A percentile compares a stretch with the other conserved stretches of the same genome.
These are phyloP conservation scores for Lablab purpureus DNA, from an alignment of 306 rosid genomes.

Conservation along the genomic window DNA sequence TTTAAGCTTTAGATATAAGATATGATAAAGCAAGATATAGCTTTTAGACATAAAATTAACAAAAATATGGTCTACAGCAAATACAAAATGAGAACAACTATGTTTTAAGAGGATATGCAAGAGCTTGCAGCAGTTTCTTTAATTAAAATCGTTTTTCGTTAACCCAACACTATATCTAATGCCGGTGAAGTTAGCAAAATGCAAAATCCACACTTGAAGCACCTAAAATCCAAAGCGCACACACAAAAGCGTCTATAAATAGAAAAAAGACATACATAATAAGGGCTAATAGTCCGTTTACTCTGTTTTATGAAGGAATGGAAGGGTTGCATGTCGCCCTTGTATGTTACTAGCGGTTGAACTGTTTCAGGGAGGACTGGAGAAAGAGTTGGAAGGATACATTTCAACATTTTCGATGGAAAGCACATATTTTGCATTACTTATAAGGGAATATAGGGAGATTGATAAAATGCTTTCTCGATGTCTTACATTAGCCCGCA, in stretches of 20 bases:
- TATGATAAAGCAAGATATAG: neutral
- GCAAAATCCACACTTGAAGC: neutral
- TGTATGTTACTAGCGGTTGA: neutral
- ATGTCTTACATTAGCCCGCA: too few relatives aligned
- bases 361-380: neutral
- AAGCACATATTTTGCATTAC: neutral
- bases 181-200: neutral
- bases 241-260: neutral
- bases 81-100: neutral
- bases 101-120: too few relatives aligned
- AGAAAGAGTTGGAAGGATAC: neutral
- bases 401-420: neutral
- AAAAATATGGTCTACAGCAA: neutral
- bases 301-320: neutral
- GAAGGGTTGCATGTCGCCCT: neutral
- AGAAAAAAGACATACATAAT: neutral
- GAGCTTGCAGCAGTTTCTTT: too few relatives aligned
- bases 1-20: neutral
- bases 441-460: neutral
- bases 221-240: neutral
- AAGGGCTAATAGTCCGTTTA: neutral
- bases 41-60: neutral
- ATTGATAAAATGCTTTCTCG: neutral
- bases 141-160: too few relatives aligned
- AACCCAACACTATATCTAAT: neutral